Evolutionary conservation across 306 rosid genomes (phyloP), one percentile per base, ranked within the genome.

Genomic region (Sechiopsis laciniata): DNA sequence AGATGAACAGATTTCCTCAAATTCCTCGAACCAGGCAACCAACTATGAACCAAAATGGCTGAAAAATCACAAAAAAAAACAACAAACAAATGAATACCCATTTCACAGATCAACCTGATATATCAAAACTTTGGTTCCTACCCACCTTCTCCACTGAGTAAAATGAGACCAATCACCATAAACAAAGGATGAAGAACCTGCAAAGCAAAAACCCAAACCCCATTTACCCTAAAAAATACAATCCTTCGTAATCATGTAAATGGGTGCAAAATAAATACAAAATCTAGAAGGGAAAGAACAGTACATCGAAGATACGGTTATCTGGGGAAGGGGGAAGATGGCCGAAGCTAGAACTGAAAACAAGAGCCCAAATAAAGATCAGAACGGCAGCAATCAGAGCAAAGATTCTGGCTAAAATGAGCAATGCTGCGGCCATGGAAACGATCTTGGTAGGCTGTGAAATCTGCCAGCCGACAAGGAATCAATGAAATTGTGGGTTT

Each of bases 131-230:
- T 22, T 71, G 76, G 46, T 22, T 66, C 55, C 59, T 22, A 57
- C 63, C 21, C 82, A 88, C 99, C 99, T 86, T 94, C 96, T 76
- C 99, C 99, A 68, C 90, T 91, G 63, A 91, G 56, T 59, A 90
- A 87, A 67, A 90, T 82, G 74, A 94, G 88, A 17, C 99, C 99
- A 78, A 94, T 86, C 66, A 94, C 96, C 99, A 91, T 94, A 5
- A 89, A 69, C 50, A 94, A 59, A 72, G 99, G 99, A 80, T 94
- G 99, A 63, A 94, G 95, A 81, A 77, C 91, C 98, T 90, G 87
- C 32, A 22, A 32, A 42, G 77, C 8, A 75, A 42, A 75, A 50
- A 21, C 57, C 58, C 58, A 48, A 50, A 50, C 1, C 50, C 45
- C 17, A 19, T 67, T 10, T 35, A 63, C 8, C 4, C 70, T 16